phyloP scores from a whole-genome alignment of 345 rosid species.

The Arabis hirsuta region DNA sequence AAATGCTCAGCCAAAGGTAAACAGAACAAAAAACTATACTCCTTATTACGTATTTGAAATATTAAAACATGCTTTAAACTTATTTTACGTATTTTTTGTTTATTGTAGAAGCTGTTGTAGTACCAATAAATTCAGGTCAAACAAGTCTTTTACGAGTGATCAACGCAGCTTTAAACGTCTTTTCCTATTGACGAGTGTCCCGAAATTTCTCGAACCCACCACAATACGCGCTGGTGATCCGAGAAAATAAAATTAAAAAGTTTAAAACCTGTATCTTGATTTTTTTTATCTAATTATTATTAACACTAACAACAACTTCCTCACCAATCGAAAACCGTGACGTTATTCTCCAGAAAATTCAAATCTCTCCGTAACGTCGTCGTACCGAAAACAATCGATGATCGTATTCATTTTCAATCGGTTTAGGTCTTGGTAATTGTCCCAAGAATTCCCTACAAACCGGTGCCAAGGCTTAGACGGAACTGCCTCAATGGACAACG shows the following conservation, averaged over 20 bases:
- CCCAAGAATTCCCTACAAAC: conserved; percentile 52
- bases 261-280: too few relatives aligned
- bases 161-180: conserved; percentile 82
- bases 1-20: conserved; percentile 82
- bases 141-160: conserved; percentile 79
- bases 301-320: conserved; percentile 33
- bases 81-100: background rate
- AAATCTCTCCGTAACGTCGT: conserved; percentile 58
- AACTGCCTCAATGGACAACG: conserved; percentile 83
- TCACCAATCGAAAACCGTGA: conserved; percentile 66
- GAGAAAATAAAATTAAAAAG: too few relatives aligned
- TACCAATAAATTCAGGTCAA: conserved; percentile 75
- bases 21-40: background rate
- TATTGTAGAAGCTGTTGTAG: conserved; percentile 65
- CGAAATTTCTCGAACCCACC: too few relatives aligned
- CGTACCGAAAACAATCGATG: conserved; percentile 74
- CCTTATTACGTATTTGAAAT: background rate
- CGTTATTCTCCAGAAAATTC: conserved; percentile 56
- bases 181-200: too few relatives aligned
- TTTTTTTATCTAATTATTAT: too few relatives aligned
- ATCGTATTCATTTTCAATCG: conserved; percentile 65
- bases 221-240: too few relatives aligned
- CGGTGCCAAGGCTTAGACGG: conserved; percentile 89
- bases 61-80: background rate
- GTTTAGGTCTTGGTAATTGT: conserved; percentile 77